A percentile compares a stretch with the other conserved stretches of the same genome.
phyloP scores from a whole-genome alignment of 441 rosid species.

The Erodium moschatum region DNA sequence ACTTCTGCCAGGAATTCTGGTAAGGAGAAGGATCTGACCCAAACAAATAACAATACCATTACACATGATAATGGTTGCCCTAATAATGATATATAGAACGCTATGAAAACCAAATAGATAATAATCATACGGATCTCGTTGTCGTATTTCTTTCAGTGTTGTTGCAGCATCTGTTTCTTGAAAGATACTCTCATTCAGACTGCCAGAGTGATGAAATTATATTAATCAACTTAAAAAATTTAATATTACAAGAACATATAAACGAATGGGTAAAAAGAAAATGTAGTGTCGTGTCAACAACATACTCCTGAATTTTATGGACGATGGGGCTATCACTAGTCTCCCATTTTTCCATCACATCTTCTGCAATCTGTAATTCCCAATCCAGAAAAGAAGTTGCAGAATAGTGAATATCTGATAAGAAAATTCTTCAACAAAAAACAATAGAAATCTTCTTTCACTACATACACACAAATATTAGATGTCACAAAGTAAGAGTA shows the following conservation, averaged over 20 bases:
- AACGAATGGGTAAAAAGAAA: background rate
- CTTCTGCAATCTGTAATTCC: slow-evolving; percentile 71
- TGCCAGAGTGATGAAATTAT: slow-evolving; percentile 29
- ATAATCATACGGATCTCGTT: slow-evolving; percentile 72
- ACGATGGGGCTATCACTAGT: slow-evolving; percentile 83
- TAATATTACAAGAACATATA: background rate
- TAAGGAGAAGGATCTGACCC: slow-evolving; percentile 60
- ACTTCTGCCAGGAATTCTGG: slow-evolving; percentile 78
- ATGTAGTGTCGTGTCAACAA: background rate
- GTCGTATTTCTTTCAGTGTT: slow-evolving; percentile 70
- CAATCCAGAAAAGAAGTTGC: slow-evolving; percentile 13
- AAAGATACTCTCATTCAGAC: slow-evolving; percentile 67
- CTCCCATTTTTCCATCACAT: slow-evolving; percentile 86
- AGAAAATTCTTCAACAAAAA: background rate
- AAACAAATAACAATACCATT: slow-evolving; percentile 14
- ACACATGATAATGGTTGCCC: background rate
- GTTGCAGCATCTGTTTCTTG: slow-evolving; percentile 87
- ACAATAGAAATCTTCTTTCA: background rate
- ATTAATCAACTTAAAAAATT: background rate
- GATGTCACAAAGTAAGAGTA: background rate
- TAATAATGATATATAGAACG: slow-evolving; percentile 15
- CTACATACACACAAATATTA: background rate
- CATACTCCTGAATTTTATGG: slow-evolving; percentile 94
- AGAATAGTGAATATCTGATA: background rate
- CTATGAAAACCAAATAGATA: slow-evolving; percentile 10